Evolutionary conservation across 768 basidiomycete species (phyloP), one percentile per base, ranked within the genome.

Genomic region (Leccinum arenicola): DNA sequence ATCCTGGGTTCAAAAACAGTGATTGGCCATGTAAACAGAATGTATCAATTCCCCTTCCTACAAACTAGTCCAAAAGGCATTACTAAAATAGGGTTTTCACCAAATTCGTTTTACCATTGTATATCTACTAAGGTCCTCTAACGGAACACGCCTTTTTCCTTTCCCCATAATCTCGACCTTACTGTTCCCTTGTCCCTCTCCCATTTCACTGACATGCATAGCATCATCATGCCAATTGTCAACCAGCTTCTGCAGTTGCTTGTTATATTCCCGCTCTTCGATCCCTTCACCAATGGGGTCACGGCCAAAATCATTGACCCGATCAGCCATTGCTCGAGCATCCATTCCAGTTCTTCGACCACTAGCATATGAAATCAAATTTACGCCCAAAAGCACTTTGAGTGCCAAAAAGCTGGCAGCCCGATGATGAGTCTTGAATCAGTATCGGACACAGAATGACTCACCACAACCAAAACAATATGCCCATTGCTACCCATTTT

Each of bases 91-190:
- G 2, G 5, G 10, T 19, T 19, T 50, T 62, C 38, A 87, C 84
- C 84, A 95, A 49, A 96, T 95, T 54, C 92, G 80, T 70, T 96
- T 96, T 50, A 96, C 89, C 95, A 98, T 98, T 19, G 94, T 96
- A 78, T 91, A 98, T 56, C 95, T 75, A 35, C 93, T 96, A 52
- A 98, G 81, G 68, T 96, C 93, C 70, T 97, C 94, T 52, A 98
- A 73, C 59, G 84, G 84, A 57, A 91, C 80, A 50, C 86, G 78
- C 57, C 82, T 86, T 56, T 65, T 76, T 17, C 59, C 70, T 19
- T 68, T 72, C 14, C 67, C 67, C 23, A 38, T 43, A 66, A 67
- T 64, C 70, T 72, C 63, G 29, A 31, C 64, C 38, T 60, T 62
- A 23, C 1, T 38, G 1, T n/a, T 50, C 4, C 54, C 59, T 17